Evolutionary conservation across 495 filamentous ascomycete genomes (phyloP), one percentile per base, ranked within the genome.

Genomic region (Hypomontagnella monticulosa): DNA sequence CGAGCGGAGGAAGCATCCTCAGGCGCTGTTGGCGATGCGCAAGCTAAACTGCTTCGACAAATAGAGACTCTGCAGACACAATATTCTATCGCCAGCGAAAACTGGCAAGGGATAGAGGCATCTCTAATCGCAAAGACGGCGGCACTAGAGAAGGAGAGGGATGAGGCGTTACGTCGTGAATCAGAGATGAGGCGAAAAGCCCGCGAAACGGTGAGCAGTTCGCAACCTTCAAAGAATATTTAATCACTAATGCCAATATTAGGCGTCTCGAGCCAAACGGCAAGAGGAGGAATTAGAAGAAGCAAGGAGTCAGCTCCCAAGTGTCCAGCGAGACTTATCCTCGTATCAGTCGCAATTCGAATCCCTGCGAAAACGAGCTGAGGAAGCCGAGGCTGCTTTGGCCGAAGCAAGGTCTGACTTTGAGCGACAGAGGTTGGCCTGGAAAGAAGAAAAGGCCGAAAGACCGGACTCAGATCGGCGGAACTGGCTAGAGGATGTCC

Each of bases 11-110:
- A 99, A 74, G 92, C 88, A 3, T 93, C 93, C 0, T 93, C 92
- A 4, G 90, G 92, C 15, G 84, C 86, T 38, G 84, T 84, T 4
- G 90, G 93, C 5, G 93, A 98, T 72, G 87, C 91, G 0, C 93
- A 96, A 67, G 92, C 89, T 18, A 97, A 97, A 73, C 81, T 99
- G 18, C 80, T 97, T 16, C 87, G 96, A 42, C 96, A 98, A 76
- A 88, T 98, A 27, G 96, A 99, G 81, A 97, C 92, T 2, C 78
- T 99, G 48, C 96, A 98, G 77, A 94, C 90, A 4, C 96, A 99
- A 75, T 96, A 99, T 75, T 89, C 92, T 0, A 87, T 93, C 49
- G 95, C 96, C 2, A 94, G 91, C 61, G 93, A 96, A 68, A 99
- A 98, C 73, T 99, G 96, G 96, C 93, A 97, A 61, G 91, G 93